These are phyloP conservation scores for Dothistroma pini DNA, from an alignment of 2,329 filamentous ascomycete species.

Conservation along the genomic window DNA sequence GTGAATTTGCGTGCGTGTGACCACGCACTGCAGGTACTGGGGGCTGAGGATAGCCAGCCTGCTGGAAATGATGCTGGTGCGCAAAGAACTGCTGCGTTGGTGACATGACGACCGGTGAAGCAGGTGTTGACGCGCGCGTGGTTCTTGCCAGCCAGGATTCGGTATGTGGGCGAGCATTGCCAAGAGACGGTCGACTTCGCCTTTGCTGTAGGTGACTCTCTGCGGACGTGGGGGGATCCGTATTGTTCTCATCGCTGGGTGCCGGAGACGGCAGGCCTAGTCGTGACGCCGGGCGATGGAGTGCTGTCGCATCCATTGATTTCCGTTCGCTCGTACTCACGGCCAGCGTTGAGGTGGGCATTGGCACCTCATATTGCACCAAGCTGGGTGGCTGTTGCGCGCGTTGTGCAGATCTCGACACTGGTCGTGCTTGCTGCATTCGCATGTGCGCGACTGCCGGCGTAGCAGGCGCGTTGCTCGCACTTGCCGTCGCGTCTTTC, in stretches of 20 bases:
- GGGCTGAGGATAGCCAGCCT: neutral
- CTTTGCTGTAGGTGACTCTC: constrained; percentile 9
- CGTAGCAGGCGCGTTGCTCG: constrained; percentile 3
- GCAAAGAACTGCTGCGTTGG: neutral
- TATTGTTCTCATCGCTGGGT: constrained; percentile 54
- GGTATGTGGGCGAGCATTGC: neutral
- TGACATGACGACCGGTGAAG: neutral
- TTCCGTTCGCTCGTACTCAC: constrained; percentile 5
- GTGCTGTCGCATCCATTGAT: constrained; percentile 5
- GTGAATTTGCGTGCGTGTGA: neutral
- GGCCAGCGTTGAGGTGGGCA: neutral
- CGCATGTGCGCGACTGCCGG: neutral
- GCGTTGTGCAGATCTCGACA: neutral
- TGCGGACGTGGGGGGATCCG: constrained; percentile 20
- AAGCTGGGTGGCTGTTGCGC: neutral
- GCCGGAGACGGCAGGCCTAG: constrained; percentile 56
- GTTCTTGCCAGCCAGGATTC: neutral
- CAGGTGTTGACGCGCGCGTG: neutral
- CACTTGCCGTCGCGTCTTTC: neutral
- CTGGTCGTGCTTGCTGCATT: constrained; percentile 7
- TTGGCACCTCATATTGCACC: constrained; percentile 14
- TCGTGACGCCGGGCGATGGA: constrained; percentile 1
- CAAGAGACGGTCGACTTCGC: constrained; percentile 2
- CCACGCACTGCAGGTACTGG: neutral
- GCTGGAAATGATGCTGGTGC: neutral